Conservation (phyloP, 805 yeast species). For the Sugiyamaella floridensis region DNA sequence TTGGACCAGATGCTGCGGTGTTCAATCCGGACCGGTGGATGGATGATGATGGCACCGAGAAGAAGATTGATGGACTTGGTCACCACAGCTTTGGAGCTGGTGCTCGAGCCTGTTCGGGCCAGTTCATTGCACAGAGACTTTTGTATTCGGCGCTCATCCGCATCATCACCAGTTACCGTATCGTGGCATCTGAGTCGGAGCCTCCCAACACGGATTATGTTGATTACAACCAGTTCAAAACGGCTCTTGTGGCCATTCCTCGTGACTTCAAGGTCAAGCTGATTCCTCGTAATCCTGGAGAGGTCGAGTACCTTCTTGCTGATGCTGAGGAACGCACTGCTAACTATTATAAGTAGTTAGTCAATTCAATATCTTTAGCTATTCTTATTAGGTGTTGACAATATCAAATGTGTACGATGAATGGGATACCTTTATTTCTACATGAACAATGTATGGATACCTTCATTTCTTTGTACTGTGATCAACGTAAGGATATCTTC, state of each 20-base stretch:
- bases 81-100: slow-evolving; percentile 46
- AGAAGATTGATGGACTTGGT: slow-evolving; percentile 15
- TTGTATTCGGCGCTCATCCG: slow-evolving; percentile 49
- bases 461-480: too few species aligned
- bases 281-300: slow-evolving; percentile 20
- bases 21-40: slow-evolving; percentile 29
- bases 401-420: too few species aligned
- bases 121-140: slow-evolving; percentile 51
- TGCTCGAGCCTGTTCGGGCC: slow-evolving; percentile 59
- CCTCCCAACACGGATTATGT: slow-evolving; percentile 24
- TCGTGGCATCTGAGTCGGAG: slow-evolving; percentile 26
- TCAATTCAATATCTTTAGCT: too few species aligned
- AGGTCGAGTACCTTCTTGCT: slow-evolving; percentile 12
- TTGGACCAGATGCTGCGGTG: slow-evolving; percentile 22
- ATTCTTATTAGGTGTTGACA: too few species aligned
- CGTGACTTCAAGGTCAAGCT: slow-evolving; percentile 22
- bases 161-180: slow-evolving; percentile 41
- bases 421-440: too few species aligned
- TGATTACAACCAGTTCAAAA: slow-evolving; percentile 21
- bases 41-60: slow-evolving; percentile 21
- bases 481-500: too few species aligned
- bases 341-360: slow-evolving; percentile 14
- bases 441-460: too few species aligned
- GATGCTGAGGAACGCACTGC: slow-evolving; percentile 18
- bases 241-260: slow-evolving; percentile 24